A percentile compares a stretch with the other conserved stretches of the same genome.
These are phyloP conservation scores for Pichia kudriavzevii DNA, from an alignment of 1,139 yeast genomes.

Conservation along the genomic window DNA sequence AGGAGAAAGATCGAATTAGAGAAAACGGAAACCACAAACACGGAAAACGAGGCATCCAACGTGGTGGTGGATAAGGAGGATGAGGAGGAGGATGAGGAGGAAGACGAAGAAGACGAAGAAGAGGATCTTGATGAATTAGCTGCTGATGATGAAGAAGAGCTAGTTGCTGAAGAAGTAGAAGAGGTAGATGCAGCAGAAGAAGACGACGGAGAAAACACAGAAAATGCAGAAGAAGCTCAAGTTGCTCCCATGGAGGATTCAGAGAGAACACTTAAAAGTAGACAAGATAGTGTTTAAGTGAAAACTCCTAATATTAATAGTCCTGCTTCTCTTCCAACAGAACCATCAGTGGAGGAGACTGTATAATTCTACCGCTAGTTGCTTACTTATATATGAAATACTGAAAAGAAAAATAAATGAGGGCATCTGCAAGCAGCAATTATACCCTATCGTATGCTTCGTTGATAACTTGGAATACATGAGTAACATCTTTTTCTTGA, in stretches of 20 bases:
- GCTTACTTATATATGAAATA: too few species aligned
- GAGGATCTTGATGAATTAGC: slow-evolving; percentile 6
- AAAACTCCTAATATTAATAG: slow-evolving; percentile 13
- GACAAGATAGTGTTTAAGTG: slow-evolving; percentile 1
- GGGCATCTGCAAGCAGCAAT: too few species aligned
- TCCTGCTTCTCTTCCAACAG: slow-evolving; percentile 6
- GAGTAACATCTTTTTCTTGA: slow-evolving; percentile 25
- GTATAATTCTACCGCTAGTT: too few species aligned
- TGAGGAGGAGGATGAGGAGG: slow-evolving; percentile 31
- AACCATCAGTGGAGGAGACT: slow-evolving; percentile 1
- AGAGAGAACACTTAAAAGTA: neutral
- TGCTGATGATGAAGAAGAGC: slow-evolving; percentile 16
- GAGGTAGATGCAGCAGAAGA: slow-evolving; percentile 8
- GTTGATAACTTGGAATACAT: slow-evolving; percentile 34
- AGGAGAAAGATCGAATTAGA: slow-evolving; percentile 27
- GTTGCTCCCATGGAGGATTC: slow-evolving; percentile 8
- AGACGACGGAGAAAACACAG: slow-evolving; percentile 9
- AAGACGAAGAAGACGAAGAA: slow-evolving; percentile 18
- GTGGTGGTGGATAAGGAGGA: slow-evolving; percentile 32
- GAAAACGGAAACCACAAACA: slow-evolving; percentile 19
- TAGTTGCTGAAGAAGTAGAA: slow-evolving; percentile 9
- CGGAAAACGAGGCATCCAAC: slow-evolving; percentile 6
- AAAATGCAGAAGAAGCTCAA: slow-evolving; percentile 4
- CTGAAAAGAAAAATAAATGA: too few species aligned
- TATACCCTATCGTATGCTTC: slow-evolving; percentile 27